Evolutionary conservation across 2,329 filamentous ascomycete genomes (phyloP).

Genomic region (Helotiales sp.): DNA sequence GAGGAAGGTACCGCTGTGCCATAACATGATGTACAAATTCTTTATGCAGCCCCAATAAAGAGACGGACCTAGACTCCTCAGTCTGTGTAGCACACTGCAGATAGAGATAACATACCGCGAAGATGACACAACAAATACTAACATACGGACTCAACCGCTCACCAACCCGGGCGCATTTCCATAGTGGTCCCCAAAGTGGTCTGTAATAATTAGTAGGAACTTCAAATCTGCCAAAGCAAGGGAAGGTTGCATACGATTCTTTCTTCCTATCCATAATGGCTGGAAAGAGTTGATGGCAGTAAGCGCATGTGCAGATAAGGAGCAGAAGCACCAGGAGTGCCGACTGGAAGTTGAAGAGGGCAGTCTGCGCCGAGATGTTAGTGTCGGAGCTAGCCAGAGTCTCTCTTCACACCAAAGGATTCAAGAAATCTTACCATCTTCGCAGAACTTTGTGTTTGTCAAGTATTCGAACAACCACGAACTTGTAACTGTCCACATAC

Average conservation of each 20-base stretch:
- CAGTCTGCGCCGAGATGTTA: conserved; percentile 62
- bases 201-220: conserved; percentile 22
- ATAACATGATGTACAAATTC: no score
- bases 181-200: conserved; percentile 68
- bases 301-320: conserved; percentile 93
- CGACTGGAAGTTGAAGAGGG: conserved; percentile 98
- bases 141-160: conserved; percentile 95
- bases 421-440: no score
- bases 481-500: no score
- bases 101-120: conserved; percentile 70
- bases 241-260: conserved; percentile 64
- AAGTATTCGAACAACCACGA: no score
- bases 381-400: background rate
- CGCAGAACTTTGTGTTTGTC: no score
- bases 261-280: conserved; percentile 91
- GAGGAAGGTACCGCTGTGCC: no score
- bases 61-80: conserved; percentile 32
- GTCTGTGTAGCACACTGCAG: background rate
- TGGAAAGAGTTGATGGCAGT: conserved; percentile 87
- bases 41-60: conserved; percentile 35
- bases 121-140: conserved; percentile 86
- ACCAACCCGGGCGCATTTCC: conserved; percentile 92
- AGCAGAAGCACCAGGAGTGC: conserved; percentile 92
- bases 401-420: no score
- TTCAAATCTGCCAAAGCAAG: background rate